Evolutionary conservation across 73 alveolate genomes (phyloP).

Genomic region (Paramecium primaurelia): DNA sequence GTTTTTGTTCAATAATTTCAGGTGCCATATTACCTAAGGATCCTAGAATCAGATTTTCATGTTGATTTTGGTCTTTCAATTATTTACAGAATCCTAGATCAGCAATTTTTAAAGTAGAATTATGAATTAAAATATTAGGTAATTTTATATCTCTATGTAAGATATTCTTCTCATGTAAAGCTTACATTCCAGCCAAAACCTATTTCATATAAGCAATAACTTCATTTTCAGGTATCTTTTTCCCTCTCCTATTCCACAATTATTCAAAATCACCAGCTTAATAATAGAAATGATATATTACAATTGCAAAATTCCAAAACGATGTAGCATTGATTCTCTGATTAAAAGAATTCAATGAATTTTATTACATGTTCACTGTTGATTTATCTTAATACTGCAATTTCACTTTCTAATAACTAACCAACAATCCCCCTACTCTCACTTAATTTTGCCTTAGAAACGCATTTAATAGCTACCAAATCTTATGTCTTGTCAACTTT

Average conservation of each 20-base stretch:
- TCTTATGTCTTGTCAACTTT: background rate
- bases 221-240: conserved; percentile 35
- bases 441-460: background rate
- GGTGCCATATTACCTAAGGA: conserved; percentile 55
- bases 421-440: conserved; percentile 33
- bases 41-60: background rate
- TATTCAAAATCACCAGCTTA: conserved; percentile 50
- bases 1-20: conserved; percentile 32
- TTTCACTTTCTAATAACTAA: background rate
- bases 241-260: background rate
- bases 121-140: conserved; percentile 33
- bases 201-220: conserved; percentile 18
- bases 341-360: background rate
- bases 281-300: background rate
- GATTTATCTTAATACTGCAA: background rate
- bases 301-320: conserved; percentile 40
- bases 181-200: conserved; percentile 35
- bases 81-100: conserved; percentile 36
- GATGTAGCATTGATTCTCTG: conserved; percentile 12
- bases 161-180: conserved; percentile 30
- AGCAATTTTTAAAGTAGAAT: conserved; percentile 24
- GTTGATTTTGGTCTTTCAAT: background rate
- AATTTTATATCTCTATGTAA: conserved; percentile 37
- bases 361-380: background rate
- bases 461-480: conserved; percentile 20